Conservation (phyloP, 768 basidiomycete species). For the Sutorius australiensis region DNA sequence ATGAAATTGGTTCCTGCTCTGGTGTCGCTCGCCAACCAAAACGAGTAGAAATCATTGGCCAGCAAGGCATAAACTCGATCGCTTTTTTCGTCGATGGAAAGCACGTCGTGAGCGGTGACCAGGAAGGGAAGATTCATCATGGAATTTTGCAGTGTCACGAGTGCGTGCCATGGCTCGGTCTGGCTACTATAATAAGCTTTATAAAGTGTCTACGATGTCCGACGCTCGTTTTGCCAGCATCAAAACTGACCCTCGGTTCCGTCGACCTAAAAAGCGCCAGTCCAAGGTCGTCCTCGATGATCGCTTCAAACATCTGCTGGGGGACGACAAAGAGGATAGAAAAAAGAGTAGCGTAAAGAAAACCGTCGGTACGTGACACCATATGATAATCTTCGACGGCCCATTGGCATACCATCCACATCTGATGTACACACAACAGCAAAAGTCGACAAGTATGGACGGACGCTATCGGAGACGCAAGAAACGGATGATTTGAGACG, state of each 20-base stretch:
- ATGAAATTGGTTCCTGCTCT: background rate
- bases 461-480: constrained; percentile 60
- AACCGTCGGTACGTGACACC: constrained; percentile 21
- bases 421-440: constrained; percentile 28
- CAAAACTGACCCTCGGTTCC: constrained; percentile 90
- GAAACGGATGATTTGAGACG: constrained; percentile 73
- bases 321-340: constrained; percentile 38
- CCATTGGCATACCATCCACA: background rate
- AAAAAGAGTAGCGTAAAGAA: constrained; percentile 35
- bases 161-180: no score
- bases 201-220: constrained; percentile 37
- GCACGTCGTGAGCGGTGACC: background rate
- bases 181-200: no score
- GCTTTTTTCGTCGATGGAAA: background rate
- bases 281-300: constrained; percentile 88
- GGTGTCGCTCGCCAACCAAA: background rate
- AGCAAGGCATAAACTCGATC: background rate
- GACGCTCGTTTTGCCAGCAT: constrained; percentile 88
- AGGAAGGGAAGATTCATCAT: no score
- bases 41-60: background rate
- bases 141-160: no score
- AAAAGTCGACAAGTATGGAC: constrained; percentile 88
- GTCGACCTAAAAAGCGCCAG: constrained; percentile 73
- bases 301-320: constrained; percentile 81
- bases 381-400: background rate